A percentile compares a stretch with the other conserved stretches of the same genome.
These are phyloP conservation scores for Eurotiales sp. DNA, from an alignment of 2,329 filamentous ascomycete genomes.

Conservation along the genomic window DNA sequence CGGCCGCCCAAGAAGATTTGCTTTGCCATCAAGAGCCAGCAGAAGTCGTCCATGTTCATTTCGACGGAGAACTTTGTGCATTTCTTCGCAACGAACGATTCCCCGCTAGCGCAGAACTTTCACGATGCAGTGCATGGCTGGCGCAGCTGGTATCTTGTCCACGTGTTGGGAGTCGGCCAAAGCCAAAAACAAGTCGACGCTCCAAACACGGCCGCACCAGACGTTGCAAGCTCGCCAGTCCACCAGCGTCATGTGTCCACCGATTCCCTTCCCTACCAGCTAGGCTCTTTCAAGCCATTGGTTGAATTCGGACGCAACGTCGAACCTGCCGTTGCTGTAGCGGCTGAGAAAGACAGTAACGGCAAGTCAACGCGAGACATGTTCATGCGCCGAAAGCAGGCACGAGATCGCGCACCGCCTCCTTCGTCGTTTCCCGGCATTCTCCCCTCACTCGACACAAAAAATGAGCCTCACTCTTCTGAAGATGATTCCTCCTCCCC, in stretches of 20 bases:
- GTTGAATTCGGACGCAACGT: conserved; percentile 61
- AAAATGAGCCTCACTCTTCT: conserved; percentile 11
- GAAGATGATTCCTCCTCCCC: conserved; percentile 24
- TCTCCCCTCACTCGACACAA: conserved; percentile 23
- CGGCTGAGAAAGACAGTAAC: conserved; percentile 3
- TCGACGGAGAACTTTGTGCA: conserved; percentile 84
- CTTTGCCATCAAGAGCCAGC: conserved; percentile 87
- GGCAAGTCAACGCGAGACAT: conserved; percentile 19
- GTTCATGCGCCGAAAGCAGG: conserved; percentile 26
- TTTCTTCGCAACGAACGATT: conserved; percentile 81
- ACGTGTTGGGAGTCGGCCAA: conserved; percentile 60
- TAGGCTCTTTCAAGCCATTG: conserved; percentile 66
- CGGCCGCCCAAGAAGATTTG: conserved; percentile 82
- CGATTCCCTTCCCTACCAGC: conserved; percentile 48
- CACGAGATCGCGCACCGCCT: conserved; percentile 27
- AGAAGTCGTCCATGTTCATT: conserved; percentile 79
- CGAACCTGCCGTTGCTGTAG: conserved; percentile 31
- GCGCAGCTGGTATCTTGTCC: conserved; percentile 88
- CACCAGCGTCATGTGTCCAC: conserved; percentile 16
- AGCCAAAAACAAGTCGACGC: conserved; percentile 25
- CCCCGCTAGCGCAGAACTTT: conserved; percentile 63
- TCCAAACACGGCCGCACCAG: conserved; percentile 20
- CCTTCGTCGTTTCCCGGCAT: conserved; percentile 27
- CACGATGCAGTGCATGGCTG: conserved; percentile 70
- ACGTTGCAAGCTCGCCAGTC: conserved; percentile 20